phyloP scores from a whole-genome alignment of 1,139 yeast genomes.

The Yamadazyma siamensis region DNA sequence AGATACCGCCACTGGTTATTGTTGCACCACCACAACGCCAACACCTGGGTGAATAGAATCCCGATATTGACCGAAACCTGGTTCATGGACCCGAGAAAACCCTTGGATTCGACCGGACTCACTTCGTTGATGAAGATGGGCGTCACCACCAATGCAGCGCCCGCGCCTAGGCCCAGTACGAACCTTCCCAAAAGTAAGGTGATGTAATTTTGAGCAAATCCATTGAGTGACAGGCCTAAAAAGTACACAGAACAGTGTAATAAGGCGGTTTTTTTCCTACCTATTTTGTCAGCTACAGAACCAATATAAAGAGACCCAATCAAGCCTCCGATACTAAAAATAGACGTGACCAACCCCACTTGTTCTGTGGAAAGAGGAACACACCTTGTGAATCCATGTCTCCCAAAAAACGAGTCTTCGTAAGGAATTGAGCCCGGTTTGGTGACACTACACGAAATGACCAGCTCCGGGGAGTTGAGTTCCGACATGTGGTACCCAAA shows the following conservation, averaged over 20 bases:
- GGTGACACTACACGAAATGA: conserved; percentile 33
- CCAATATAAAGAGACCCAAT: conserved; percentile 77
- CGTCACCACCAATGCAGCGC: conserved; percentile 78
- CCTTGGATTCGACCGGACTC: conserved; percentile 65
- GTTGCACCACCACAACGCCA: conserved; percentile 69
- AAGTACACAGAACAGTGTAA: conserved; percentile 54
- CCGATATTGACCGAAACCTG: conserved; percentile 86
- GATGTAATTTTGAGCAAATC: conserved; percentile 42
- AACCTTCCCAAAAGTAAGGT: conserved; percentile 66
- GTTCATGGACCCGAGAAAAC: conserved; percentile 81
- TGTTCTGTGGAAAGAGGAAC: conserved; percentile 61
- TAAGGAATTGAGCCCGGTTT: conserved; percentile 32
- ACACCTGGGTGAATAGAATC: conserved; percentile 69
- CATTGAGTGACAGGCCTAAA: conserved; percentile 68
- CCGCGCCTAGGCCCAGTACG: conserved; percentile 82
- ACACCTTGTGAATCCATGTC: conserved; percentile 39
- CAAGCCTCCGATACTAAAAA: conserved; percentile 84
- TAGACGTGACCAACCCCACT: conserved; percentile 77
- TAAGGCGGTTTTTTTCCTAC: conserved; percentile 59
- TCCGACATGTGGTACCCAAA: conserved; percentile 52
- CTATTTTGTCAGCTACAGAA: conserved; percentile 59
- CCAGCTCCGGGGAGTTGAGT: conserved; percentile 43
- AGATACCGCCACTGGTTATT: conserved; percentile 69
- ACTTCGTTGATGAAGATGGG: conserved; percentile 81
- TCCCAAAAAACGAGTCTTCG: conserved; percentile 36